Conservation (phyloP, 202 grass and related monocot species). For the Carex arenaria region DNA sequence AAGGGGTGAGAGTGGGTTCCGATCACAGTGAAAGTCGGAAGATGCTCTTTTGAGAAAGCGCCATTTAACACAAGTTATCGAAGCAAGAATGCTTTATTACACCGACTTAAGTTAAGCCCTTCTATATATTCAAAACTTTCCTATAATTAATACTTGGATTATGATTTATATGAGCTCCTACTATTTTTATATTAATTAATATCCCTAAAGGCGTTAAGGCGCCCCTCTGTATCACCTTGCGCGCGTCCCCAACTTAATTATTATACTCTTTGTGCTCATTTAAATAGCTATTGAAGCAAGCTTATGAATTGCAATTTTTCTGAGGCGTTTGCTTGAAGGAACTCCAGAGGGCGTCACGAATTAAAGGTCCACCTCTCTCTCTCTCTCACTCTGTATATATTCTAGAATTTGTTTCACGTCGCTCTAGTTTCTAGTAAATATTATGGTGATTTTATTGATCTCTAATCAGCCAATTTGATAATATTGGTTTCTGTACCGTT, state of each 20-base stretch:
- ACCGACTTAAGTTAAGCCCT: neutral
- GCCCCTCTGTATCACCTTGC: neutral
- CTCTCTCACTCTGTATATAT: neutral
- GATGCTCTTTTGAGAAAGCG: neutral
- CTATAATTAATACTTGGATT: neutral
- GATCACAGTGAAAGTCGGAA: no score
- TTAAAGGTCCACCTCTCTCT: neutral
- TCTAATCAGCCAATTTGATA: neutral
- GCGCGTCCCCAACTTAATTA: neutral
- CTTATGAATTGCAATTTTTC: neutral
- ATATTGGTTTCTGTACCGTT: neutral
- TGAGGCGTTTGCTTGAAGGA: slow-evolving; percentile 15
- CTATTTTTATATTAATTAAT: neutral
- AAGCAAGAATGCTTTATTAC: no score
- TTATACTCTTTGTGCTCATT: neutral
- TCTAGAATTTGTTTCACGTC: neutral
- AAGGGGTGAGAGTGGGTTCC: no score
- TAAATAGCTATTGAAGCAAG: slow-evolving; percentile 8
- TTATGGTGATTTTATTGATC: neutral
- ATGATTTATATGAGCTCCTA: neutral
- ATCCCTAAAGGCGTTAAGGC: neutral
- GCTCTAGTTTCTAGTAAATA: neutral
- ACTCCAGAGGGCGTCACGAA: neutral
- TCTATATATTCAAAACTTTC: neutral
- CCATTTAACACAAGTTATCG: neutral